phyloP scores from a whole-genome alignment of 2,329 filamentous ascomycete species.

The Ophiocordyceps camponoti-leonardi region DNA sequence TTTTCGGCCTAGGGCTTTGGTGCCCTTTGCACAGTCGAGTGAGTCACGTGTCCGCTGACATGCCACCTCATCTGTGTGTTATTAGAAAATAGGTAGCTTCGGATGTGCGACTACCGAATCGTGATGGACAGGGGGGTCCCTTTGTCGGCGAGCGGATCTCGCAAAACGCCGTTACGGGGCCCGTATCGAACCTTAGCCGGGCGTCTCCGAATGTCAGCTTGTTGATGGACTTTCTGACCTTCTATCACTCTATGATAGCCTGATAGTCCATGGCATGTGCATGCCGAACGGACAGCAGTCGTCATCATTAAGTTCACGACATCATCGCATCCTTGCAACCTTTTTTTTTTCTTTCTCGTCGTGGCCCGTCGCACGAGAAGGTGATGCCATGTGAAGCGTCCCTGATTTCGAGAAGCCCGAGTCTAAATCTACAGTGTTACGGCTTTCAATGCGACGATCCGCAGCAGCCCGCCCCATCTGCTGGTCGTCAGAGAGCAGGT shows the following conservation, averaged over 20 bases:
- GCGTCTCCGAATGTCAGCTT: too few relatives aligned
- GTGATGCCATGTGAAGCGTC: neutral
- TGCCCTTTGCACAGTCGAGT: slow-evolving; percentile 16
- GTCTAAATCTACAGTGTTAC: neutral
- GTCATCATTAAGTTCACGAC: neutral
- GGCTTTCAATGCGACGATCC: neutral
- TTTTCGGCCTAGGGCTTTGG: slow-evolving; percentile 22
- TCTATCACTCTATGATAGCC: too few relatives aligned
- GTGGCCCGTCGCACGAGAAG: neutral
- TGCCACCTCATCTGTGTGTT: neutral
- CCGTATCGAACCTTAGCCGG: too few relatives aligned
- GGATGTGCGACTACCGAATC: neutral
- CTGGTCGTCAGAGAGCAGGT: neutral
- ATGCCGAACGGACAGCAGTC: neutral
- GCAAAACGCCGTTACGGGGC: too few relatives aligned
- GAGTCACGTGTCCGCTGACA: slow-evolving; percentile 8
- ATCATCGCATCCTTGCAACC: neutral
- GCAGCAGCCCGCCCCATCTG: neutral
- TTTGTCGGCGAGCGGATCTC: too few relatives aligned
- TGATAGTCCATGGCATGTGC: too few relatives aligned
- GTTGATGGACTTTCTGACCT: too few relatives aligned
- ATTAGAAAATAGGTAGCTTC: neutral
- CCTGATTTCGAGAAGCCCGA: neutral
- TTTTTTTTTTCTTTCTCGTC: neutral
- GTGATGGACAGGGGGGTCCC: too few relatives aligned